Evolutionary conservation across 2,329 filamentous ascomycete species (phyloP), one percentile per base, ranked within the genome.

Genomic region (Nemania serpens): DNA sequence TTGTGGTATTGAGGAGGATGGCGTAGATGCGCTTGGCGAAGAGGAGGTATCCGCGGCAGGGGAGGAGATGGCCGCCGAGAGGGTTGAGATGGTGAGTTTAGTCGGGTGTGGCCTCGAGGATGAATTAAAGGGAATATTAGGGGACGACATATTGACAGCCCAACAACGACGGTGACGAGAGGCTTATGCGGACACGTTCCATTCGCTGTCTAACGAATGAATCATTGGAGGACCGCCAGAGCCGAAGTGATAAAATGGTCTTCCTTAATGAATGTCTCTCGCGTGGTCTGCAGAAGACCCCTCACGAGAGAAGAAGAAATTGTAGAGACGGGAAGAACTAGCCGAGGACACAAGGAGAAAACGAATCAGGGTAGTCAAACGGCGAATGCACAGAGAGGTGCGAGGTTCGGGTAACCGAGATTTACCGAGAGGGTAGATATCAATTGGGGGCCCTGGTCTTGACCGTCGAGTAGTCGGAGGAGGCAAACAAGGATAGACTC

Each of bases 31-130:
- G 46, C 54, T 64, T 37, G 71, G 70, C 36, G 65, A 61, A 17
- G 72, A 69, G 34, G 71, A 74, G 39, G 61, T 55, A 46, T 69
- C 69, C 33, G 71, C 70, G 43, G 64, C 61, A 61, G 71, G 70
- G 39, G 72, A 71, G 34, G 69, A 69, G 45, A 68, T 66, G 54
- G 68, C 61, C 53, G 69, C 69, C 18, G 69, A 29, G 25, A 7
- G 61, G 53, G 73, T 65, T 25, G 71, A 63, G 61, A 73, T 74
- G 52, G 70, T 56, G 41, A 74, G 65, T 62, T 72, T 72, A 54
- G 65, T 65, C 57, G 66, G 69, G 36, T 61, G 66, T 46, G 69
- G 61, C 55, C 63, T 70, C 48, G 65, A 48, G 54, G 68, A 54
- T 56, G 68, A 57, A 37, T 47, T 54, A 36, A 61, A 29, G 55